These are phyloP conservation scores for Leccinum pachyderme DNA, from an alignment of 1,284 basidiomycete genomes.

Conservation along the genomic window DNA sequence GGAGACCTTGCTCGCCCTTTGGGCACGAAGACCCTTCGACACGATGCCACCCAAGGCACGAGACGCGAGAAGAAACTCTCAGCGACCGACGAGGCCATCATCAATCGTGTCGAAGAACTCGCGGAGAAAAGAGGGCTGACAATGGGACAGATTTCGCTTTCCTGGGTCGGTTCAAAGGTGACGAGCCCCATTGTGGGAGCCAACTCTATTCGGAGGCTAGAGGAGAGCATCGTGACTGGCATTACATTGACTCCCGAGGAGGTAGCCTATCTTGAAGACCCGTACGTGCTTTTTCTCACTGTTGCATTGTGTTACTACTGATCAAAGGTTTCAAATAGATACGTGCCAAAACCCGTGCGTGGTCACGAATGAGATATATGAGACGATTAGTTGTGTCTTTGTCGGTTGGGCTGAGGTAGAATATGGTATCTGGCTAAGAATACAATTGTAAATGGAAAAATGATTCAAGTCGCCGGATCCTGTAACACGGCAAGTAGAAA, in stretches of 20 bases:
- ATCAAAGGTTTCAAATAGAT: slow-evolving; percentile 11
- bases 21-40: slow-evolving; percentile 28
- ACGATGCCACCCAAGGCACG: slow-evolving; percentile 16
- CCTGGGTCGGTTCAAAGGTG: slow-evolving; percentile 29
- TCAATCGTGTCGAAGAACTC: slow-evolving; percentile 42
- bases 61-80: slow-evolving; percentile 26
- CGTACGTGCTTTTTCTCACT: slow-evolving; percentile 19
- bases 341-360: slow-evolving; percentile 22
- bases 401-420: not conserved
- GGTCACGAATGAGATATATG: slow-evolving; percentile 11
- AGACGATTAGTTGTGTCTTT: not conserved
- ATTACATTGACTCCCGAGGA: slow-evolving; percentile 20
- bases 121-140: slow-evolving; percentile 32
- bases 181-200: slow-evolving; percentile 40
- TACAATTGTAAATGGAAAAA: slow-evolving; percentile 14
- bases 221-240: not conserved
- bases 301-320: not conserved
- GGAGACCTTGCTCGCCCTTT: slow-evolving; percentile 28
- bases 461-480: slow-evolving; percentile 53
- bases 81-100: slow-evolving; percentile 32
- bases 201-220: slow-evolving; percentile 1
- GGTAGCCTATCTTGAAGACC: slow-evolving; percentile 29
- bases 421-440: slow-evolving; percentile 7
- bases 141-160: not conserved
- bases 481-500: slow-evolving; percentile 85